phyloP scores from a whole-genome alignment of 805 yeast species.

The Teunomyces aglyptinius region DNA sequence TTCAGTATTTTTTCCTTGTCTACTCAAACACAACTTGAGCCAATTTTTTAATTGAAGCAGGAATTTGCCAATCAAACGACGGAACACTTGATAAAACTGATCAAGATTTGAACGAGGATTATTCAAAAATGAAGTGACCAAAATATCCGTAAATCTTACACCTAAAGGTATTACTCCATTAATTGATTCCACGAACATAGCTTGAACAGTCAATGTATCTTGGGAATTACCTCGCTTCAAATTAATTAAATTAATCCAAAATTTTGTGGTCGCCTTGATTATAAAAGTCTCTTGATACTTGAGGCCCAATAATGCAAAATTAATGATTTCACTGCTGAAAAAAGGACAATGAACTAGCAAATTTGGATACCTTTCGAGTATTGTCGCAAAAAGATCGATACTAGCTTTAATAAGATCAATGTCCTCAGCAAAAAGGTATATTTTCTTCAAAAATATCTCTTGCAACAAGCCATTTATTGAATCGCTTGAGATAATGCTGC shows the following conservation, averaged over 20 bases:
- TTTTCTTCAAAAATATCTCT: constrained; percentile 34
- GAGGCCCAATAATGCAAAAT: constrained; percentile 38
- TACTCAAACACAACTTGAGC: constrained; percentile 6
- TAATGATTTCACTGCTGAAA: constrained; percentile 20
- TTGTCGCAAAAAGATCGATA: constrained; percentile 49
- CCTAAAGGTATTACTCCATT: constrained; percentile 6
- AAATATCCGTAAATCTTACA: not conserved
- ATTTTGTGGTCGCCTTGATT: constrained; percentile 48
- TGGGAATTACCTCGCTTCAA: constrained; percentile 45
- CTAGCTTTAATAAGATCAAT: constrained; percentile 58
- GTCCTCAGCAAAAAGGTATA: constrained; percentile 43
- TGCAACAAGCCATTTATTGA: constrained; percentile 36
- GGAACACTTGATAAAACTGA: constrained; percentile 50
- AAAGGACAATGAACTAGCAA: constrained; percentile 37
- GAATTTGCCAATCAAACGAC: constrained; percentile 46
- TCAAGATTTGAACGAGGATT: constrained; percentile 61
- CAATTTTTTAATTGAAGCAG: constrained; percentile 46
- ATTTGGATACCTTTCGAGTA: constrained; percentile 50
- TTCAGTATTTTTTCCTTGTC: not conserved
- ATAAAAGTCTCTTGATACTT: constrained; percentile 53
- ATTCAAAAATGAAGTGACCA: constrained; percentile 31
- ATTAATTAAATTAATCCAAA: constrained; percentile 53
- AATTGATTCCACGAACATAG: constrained; percentile 26
- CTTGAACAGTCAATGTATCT: constrained; percentile 35
- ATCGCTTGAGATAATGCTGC: constrained; percentile 25